Conservation (phyloP, 2,329 filamentous ascomycete genomes). For the Aureobasidium subglaciale region DNA sequence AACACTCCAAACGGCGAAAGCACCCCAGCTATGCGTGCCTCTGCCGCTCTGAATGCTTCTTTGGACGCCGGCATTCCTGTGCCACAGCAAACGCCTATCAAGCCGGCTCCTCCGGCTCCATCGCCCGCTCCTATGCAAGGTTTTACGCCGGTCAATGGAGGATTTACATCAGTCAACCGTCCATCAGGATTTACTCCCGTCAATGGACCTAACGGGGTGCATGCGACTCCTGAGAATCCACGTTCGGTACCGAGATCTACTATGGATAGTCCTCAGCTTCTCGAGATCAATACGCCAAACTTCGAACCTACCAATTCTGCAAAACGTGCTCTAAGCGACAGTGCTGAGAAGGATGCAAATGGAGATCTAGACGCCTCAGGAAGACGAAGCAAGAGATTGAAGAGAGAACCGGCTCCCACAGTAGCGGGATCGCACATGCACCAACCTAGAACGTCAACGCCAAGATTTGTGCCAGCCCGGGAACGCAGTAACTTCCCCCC, state of each 20-base stretch:
- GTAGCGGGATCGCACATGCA: slow-evolving; percentile 97
- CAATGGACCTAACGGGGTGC: slow-evolving; percentile 45
- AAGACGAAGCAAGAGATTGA: slow-evolving; percentile 84
- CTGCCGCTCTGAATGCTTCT: slow-evolving; percentile 50
- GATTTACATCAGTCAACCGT: slow-evolving; percentile 61
- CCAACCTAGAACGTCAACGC: slow-evolving; percentile 75
- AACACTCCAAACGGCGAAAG: slow-evolving; percentile 46
- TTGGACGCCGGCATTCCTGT: slow-evolving; percentile 23
- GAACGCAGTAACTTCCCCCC: slow-evolving; percentile 51
- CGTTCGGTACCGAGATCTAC: slow-evolving; percentile 56
- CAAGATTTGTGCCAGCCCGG: slow-evolving; percentile 50
- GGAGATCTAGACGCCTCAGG: slow-evolving; percentile 46
- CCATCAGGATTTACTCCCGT: slow-evolving; percentile 52
- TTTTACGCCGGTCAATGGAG: slow-evolving; percentile 66
- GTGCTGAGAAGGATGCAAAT: slow-evolving; percentile 49
- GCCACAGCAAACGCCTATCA: slow-evolving; percentile 30
- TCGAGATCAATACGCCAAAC: slow-evolving; percentile 60
- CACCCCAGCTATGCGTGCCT: slow-evolving; percentile 59
- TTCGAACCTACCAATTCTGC: slow-evolving; percentile 43
- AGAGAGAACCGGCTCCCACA: slow-evolving; percentile 69
- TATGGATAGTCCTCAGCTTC: slow-evolving; percentile 53
- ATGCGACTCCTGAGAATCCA: slow-evolving; percentile 47
- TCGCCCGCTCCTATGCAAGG: slow-evolving; percentile 44
- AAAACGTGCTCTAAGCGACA: slow-evolving; percentile 63
- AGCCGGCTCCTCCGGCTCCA: neutral